A percentile compares a stretch with the other conserved stretches of the same genome.
These are phyloP conservation scores for Neurospora intermedia DNA, from an alignment of 495 filamentous ascomycete species.

Conservation along the genomic window DNA sequence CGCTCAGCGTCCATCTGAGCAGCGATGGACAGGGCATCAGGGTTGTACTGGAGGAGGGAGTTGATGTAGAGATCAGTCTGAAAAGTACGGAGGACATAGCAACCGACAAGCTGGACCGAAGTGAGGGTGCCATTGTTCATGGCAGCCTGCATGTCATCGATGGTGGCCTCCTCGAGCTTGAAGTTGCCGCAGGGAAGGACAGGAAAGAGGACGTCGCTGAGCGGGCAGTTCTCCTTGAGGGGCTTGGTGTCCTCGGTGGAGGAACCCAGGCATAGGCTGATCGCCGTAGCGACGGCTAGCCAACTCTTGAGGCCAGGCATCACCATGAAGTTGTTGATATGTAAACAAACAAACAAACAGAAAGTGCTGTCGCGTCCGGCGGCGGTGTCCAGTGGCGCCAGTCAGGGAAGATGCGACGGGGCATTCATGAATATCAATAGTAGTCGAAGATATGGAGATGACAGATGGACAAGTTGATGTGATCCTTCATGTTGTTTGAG, in stretches of 20 bases:
- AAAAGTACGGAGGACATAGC: constrained; percentile 43
- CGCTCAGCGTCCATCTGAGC: constrained; percentile 49
- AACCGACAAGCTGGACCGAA: constrained; percentile 34
- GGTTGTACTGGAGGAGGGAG: constrained; percentile 46
- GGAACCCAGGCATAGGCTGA: background rate
- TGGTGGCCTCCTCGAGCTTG: constrained; percentile 48
- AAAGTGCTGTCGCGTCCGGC: too few relatives aligned
- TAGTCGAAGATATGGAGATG: background rate
- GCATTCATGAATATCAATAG: background rate
- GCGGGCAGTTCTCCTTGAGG: background rate
- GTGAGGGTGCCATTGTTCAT: constrained; percentile 30
- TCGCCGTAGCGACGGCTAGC: background rate
- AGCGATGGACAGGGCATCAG: constrained; percentile 46
- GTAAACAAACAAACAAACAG: background rate
- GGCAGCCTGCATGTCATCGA: constrained; percentile 30
- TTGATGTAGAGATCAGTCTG: constrained; percentile 51
- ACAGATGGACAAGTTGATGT: background rate
- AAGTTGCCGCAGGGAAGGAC: constrained; percentile 54
- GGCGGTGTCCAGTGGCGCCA: too few relatives aligned
- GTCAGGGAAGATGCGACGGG: too few relatives aligned
- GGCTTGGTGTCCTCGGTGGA: background rate
- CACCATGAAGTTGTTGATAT: background rate
- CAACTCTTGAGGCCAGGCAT: background rate
- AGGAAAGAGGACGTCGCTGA: constrained; percentile 18
- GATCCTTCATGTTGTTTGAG: background rate